These are phyloP conservation scores for Tolypocladium pustulatum DNA, from an alignment of 2,329 filamentous ascomycete species.

Conservation along the genomic window DNA sequence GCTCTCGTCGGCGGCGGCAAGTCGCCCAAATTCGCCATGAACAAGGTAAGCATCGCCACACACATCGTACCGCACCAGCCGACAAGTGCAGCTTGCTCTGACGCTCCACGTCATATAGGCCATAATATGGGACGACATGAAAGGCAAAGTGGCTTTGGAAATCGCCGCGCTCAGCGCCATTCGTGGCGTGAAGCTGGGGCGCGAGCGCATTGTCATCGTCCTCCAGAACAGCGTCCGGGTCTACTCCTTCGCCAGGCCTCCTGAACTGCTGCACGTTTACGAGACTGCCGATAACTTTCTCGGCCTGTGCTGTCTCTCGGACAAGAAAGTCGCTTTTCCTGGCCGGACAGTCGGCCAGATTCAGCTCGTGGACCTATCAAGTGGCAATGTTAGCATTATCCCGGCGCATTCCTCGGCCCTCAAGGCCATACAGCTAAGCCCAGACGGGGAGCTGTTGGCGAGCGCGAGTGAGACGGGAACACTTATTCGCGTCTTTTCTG, in stretches of 20 bases:
- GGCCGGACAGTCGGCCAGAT: slow-evolving; percentile 83
- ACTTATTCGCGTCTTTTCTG: slow-evolving; percentile 75
- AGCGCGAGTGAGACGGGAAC: slow-evolving; percentile 90
- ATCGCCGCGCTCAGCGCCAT: slow-evolving; percentile 76
- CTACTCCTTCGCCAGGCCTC: slow-evolving; percentile 67
- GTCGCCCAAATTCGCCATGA: slow-evolving; percentile 75
- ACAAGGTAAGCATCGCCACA: slow-evolving; percentile 48
- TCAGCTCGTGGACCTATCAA: slow-evolving; percentile 70
- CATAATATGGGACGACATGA: slow-evolving; percentile 85
- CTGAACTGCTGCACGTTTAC: slow-evolving; percentile 61
- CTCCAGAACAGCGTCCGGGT: slow-evolving; percentile 73
- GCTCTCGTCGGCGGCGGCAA: slow-evolving; percentile 83
- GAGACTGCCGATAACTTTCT: slow-evolving; percentile 78
- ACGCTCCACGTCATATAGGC: slow-evolving; percentile 32
- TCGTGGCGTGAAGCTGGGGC: slow-evolving; percentile 66
- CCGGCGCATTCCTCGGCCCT: slow-evolving; percentile 77
- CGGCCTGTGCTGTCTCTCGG: slow-evolving; percentile 69
- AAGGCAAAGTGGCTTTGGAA: slow-evolving; percentile 59
- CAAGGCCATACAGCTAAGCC: slow-evolving; percentile 68
- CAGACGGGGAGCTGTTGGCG: slow-evolving; percentile 70
- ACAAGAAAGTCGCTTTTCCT: slow-evolving; percentile 69
- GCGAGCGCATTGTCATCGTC: slow-evolving; percentile 67
- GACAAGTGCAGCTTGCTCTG: neutral
- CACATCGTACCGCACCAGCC: neutral
- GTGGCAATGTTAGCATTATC: slow-evolving; percentile 82